phyloP scores from a whole-genome alignment of 805 yeast species.

The Metschnikowia matae region DNA sequence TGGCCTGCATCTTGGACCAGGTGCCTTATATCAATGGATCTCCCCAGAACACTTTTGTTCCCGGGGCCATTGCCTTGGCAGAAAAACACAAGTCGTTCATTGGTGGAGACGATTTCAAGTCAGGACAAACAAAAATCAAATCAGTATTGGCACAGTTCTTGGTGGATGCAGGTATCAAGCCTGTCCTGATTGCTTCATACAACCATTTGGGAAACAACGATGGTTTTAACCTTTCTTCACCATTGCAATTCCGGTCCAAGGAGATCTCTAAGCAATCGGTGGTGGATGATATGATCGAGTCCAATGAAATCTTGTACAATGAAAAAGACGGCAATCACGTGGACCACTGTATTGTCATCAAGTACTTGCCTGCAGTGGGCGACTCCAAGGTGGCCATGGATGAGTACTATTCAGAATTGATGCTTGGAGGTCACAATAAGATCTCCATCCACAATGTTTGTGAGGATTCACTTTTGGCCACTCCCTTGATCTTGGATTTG shows the following conservation, averaged over 20 bases:
- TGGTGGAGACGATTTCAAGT: slow-evolving; percentile 96
- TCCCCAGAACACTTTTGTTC: slow-evolving; percentile 96
- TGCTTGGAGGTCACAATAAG: slow-evolving; percentile 97
- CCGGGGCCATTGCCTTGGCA: slow-evolving; percentile 89
- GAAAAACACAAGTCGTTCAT: slow-evolving; percentile 71
- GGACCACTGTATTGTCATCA: slow-evolving; percentile 94
- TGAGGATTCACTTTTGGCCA: slow-evolving; percentile 91
- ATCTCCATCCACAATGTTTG: slow-evolving; percentile 93
- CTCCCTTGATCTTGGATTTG: slow-evolving; percentile 90
- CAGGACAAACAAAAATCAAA: slow-evolving; percentile 93
- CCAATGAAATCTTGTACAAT: slow-evolving; percentile 80
- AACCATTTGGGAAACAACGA: slow-evolving; percentile 96
- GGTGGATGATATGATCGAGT: slow-evolving; percentile 89
- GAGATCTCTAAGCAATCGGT: slow-evolving; percentile 92
- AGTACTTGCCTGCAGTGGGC: slow-evolving; percentile 90
- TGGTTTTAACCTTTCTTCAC: slow-evolving; percentile 87
- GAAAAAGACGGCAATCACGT: slow-evolving; percentile 71
- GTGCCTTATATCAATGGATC: slow-evolving; percentile 94
- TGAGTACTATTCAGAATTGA: slow-evolving; percentile 92
- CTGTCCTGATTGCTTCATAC: slow-evolving; percentile 90
- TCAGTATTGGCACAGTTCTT: slow-evolving; percentile 95
- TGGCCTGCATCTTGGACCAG: slow-evolving; percentile 84
- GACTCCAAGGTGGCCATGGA: slow-evolving; percentile 98
- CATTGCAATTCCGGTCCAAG: slow-evolving; percentile 90
- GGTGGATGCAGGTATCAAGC: slow-evolving; percentile 96